Percentiles rank a stretch among this genome's conserved stretches.
Evolutionary conservation across 805 yeast genomes (phyloP).

Genomic region (Zygoascus tannicola): DNA sequence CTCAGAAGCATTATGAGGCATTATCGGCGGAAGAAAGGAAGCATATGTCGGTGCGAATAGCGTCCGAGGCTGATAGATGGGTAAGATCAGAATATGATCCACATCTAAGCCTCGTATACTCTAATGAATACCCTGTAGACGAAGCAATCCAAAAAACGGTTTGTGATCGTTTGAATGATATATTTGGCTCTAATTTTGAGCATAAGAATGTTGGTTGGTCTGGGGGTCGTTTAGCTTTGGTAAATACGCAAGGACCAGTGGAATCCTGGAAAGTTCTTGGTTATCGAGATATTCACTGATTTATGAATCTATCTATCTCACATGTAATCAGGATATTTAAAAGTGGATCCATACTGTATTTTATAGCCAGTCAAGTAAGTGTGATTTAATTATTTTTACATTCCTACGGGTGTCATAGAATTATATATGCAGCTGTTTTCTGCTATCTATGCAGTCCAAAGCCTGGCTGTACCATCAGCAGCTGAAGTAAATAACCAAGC

Average conservation of each 20-base stretch:
- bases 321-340: too few relatives aligned
- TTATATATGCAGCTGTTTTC: background rate
- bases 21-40: constrained; percentile 21
- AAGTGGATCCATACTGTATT: too few relatives aligned
- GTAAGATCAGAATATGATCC: constrained; percentile 51
- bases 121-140: constrained; percentile 54
- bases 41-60: constrained; percentile 26
- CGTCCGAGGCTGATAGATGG: constrained; percentile 48
- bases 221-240: constrained; percentile 58
- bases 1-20: constrained; percentile 20
- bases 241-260: constrained; percentile 63
- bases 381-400: too few relatives aligned
- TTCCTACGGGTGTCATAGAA: too few relatives aligned
- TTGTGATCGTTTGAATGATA: constrained; percentile 56
- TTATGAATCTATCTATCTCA: too few relatives aligned
- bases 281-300: constrained; percentile 21
- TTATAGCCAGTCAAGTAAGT: too few relatives aligned
- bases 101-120: constrained; percentile 63
- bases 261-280: constrained; percentile 62
- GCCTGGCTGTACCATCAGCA: constrained; percentile 90
- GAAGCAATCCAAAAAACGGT: constrained; percentile 57
- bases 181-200: constrained; percentile 41
- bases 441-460: constrained; percentile 73
- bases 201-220: constrained; percentile 46
- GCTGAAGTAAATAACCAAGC: constrained; percentile 98